Percentiles rank a stretch among this genome's conserved stretches.
Evolutionary conservation across 176 grass and related monocot species (phyloP).

Genomic region (Musa itinerans): DNA sequence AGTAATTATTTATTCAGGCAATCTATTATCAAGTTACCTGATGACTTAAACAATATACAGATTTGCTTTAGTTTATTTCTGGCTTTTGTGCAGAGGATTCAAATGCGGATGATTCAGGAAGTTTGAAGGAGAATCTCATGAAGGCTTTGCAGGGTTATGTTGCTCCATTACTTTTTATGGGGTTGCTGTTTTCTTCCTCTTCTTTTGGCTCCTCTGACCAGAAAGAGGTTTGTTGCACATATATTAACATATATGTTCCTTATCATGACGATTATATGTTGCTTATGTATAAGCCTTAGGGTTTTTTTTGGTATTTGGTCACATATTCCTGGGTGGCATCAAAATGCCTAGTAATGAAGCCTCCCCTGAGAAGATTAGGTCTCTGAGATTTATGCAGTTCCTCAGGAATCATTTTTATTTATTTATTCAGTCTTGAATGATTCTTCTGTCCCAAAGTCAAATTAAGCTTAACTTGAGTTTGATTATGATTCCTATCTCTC

Average conservation of each 20-base stretch:
- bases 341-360: neutral
- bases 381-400: neutral
- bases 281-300: neutral
- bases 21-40: neutral
- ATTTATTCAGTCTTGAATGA: neutral
- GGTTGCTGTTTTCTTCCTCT: conserved; percentile 44
- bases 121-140: conserved; percentile 33
- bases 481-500: neutral
- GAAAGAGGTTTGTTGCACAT: conserved; percentile 45
- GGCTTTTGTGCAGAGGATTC: conserved; percentile 42
- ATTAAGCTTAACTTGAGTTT: neutral
- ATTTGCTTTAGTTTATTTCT: conserved; percentile 16
- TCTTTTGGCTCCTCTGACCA: conserved; percentile 27
- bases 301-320: neutral
- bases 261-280: neutral
- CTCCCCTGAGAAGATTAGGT: neutral
- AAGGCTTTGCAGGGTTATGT: conserved; percentile 49
- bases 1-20: neutral
- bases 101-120: conserved; percentile 36
- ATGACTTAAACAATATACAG: neutral
- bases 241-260: conserved; percentile 3
- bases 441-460: neutral
- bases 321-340: neutral
- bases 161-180: conserved; percentile 51
- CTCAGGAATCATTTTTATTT: neutral